These are phyloP conservation scores for Cylindrotheca fusiformis DNA, from an alignment of 108 stramenopile genomes.

Conservation along the genomic window DNA sequence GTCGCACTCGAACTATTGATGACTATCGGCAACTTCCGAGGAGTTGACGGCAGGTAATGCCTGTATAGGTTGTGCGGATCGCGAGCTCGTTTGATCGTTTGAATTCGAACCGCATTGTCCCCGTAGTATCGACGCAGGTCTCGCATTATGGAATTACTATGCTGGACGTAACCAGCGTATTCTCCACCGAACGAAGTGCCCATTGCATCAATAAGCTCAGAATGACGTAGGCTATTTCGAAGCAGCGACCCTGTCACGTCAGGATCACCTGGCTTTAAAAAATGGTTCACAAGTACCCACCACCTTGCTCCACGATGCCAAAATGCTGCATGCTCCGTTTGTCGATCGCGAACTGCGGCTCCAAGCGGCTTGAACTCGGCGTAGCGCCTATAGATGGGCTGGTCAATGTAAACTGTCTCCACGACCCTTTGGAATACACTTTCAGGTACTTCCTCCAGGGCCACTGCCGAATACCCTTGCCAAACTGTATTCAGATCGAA, in stretches of 20 bases:
- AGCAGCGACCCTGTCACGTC: no score
- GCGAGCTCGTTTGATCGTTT: neutral
- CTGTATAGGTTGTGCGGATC: slow-evolving; percentile 7
- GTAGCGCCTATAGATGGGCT: slow-evolving; percentile 4
- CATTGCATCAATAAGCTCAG: neutral
- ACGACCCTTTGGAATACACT: neutral
- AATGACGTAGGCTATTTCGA: neutral
- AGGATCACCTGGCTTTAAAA: neutral
- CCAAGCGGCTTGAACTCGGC: slow-evolving; percentile 12
- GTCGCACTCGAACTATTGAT: no score
- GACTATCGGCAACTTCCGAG: neutral
- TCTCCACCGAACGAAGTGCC: neutral
- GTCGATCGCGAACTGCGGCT: neutral
- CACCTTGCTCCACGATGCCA: slow-evolving; percentile 5
- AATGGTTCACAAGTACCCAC: slow-evolving; percentile 11
- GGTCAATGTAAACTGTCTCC: neutral
- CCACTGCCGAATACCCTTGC: slow-evolving; percentile 8
- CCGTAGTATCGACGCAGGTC: slow-evolving; percentile 7
- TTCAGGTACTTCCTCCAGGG: neutral
- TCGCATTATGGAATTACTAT: slow-evolving; percentile 2
- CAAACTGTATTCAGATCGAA: slow-evolving; percentile 1
- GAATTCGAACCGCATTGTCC: slow-evolving; percentile 2
- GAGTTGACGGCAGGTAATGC: neutral
- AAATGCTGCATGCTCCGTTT: neutral
- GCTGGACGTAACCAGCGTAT: slow-evolving; percentile 5